A percentile compares a stretch with the other conserved stretches of the same genome.
Evolutionary conservation across 352 stramenopile species (phyloP).

Genomic region (Phytophthora gonapodyides): DNA sequence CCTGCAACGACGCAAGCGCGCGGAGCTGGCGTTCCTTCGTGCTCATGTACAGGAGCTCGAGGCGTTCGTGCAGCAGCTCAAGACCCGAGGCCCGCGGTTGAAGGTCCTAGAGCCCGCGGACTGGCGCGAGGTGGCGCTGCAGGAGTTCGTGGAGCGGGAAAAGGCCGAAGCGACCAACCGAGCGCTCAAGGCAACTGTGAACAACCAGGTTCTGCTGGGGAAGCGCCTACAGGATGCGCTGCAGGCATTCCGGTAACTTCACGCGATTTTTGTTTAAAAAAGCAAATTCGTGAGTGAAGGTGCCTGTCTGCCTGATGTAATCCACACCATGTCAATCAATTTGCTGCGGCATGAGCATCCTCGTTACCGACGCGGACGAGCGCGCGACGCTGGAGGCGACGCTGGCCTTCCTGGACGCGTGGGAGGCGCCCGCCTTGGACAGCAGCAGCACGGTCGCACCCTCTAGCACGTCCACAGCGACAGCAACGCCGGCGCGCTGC

Average conservation of each 20-base stretch:
- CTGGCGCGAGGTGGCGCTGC: conserved; percentile 14
- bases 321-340: conserved; percentile 9
- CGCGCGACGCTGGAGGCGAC: conserved; percentile 24
- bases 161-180: conserved; percentile 23
- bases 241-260: too few species aligned
- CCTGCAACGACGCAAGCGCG: conserved; percentile 5
- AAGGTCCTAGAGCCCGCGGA: neutral
- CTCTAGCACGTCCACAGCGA: neutral
- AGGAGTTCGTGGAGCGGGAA: conserved; percentile 17
- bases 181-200: conserved; percentile 11
- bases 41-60: conserved; percentile 7
- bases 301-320: neutral
- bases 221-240: neutral
- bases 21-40: conserved; percentile 1
- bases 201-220: conserved; percentile 3
- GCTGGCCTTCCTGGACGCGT: conserved; percentile 27
- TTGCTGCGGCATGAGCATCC: conserved; percentile 9
- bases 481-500: neutral
- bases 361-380: conserved; percentile 23
- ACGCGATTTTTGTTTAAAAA: too few species aligned
- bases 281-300: conserved; percentile 1
- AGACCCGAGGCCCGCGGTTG: neutral
- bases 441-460: neutral
- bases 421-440: neutral
- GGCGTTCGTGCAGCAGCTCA: neutral